phyloP scores from a whole-genome alignment of 177 flowering plant species.

The Vitis hybrid region DNA sequence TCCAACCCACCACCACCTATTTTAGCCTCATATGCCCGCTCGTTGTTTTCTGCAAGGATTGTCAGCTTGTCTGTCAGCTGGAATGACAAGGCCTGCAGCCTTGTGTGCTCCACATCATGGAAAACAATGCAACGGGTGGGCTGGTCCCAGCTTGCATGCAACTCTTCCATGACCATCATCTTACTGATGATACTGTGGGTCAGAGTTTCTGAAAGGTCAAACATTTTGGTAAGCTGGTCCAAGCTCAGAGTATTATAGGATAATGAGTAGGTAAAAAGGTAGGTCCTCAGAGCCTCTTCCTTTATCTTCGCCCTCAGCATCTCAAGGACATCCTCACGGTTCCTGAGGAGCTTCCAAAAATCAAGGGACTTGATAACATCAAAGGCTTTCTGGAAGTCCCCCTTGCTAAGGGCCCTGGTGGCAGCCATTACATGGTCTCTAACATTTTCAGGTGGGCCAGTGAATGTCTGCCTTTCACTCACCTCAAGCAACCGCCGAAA shows the following conservation, averaged over 20 bases:
- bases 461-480: constrained; percentile 83
- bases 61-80: constrained; percentile 77
- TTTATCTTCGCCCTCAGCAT: constrained; percentile 81
- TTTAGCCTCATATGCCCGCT: constrained; percentile 79
- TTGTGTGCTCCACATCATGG: constrained; percentile 69
- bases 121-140: constrained; percentile 70
- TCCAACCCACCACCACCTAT: constrained; percentile 81
- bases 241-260: constrained; percentile 63
- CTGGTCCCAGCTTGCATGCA: constrained; percentile 95
- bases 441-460: constrained; percentile 93
- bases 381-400: constrained; percentile 73
- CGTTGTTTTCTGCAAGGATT: constrained; percentile 82
- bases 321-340: constrained; percentile 63
- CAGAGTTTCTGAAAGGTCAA: constrained; percentile 66
- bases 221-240: constrained; percentile 75
- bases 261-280: constrained; percentile 68
- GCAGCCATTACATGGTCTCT: constrained; percentile 95
- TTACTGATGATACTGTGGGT: constrained; percentile 72
- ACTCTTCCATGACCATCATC: constrained; percentile 92
- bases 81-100: constrained; percentile 83
- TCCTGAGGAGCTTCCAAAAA: constrained; percentile 74
- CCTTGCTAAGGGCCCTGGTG: constrained; percentile 75
- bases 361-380: constrained; percentile 72
- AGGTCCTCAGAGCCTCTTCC: constrained; percentile 87
- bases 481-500: constrained; percentile 79